Percentiles rank a stretch among this genome's conserved stretches.
Evolutionary conservation across 2,329 filamentous ascomycete genomes (phyloP).

Genomic region (Paecilomyces fulvus): DNA sequence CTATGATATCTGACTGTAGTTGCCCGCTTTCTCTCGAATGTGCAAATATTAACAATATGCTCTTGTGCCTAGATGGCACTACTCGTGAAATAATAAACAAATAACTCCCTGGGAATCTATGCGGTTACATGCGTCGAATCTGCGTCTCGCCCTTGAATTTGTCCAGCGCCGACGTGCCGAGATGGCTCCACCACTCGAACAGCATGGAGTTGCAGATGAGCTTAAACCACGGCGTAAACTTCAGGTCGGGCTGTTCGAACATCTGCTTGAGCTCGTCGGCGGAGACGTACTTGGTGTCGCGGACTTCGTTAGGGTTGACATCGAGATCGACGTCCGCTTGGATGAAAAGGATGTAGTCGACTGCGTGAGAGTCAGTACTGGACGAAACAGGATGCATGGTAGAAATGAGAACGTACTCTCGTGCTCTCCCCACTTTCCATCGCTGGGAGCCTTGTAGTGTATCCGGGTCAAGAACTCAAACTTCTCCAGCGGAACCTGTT

Average conservation of each 20-base stretch:
- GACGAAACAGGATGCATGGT: background rate
- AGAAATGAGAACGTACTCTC: slow-evolving; percentile 60
- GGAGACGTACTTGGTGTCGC: slow-evolving; percentile 74
- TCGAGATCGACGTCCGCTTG: slow-evolving; percentile 81
- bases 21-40: background rate
- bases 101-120: background rate
- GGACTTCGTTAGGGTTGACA: slow-evolving; percentile 79
- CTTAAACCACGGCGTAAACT: slow-evolving; percentile 98
- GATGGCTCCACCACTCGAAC: slow-evolving; percentile 92
- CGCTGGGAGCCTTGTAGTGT: slow-evolving; percentile 94
- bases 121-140: slow-evolving; percentile 69
- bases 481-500: slow-evolving; percentile 81
- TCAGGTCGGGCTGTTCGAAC: slow-evolving; percentile 70
- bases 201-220: slow-evolving; percentile 97
- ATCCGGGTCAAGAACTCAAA: slow-evolving; percentile 94
- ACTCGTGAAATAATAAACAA: background rate
- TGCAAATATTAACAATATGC: background rate
- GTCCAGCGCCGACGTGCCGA: slow-evolving; percentile 66
- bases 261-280: slow-evolving; percentile 73
- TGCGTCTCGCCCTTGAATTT: slow-evolving; percentile 78
- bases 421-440: slow-evolving; percentile 98
- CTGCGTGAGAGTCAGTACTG: slow-evolving; percentile 37
- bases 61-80: background rate
- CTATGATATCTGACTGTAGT: background rate
- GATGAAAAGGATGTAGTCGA: slow-evolving; percentile 99